Evolutionary conservation across 164 flowering plant genomes (phyloP).

Genomic region (Pachysandra terminalis): DNA sequence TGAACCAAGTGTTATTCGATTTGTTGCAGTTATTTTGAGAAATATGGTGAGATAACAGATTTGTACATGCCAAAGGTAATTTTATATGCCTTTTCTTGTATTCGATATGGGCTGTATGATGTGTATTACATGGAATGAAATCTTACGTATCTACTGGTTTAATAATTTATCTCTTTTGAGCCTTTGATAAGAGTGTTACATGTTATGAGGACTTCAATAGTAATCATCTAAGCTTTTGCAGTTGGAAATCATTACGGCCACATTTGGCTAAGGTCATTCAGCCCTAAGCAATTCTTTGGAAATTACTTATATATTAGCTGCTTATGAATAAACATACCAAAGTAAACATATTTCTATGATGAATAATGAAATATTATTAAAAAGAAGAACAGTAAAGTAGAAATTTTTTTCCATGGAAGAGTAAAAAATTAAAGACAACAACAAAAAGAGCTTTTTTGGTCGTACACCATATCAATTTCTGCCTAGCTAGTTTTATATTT

Average conservation of each 20-base stretch:
- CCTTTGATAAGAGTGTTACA: background rate
- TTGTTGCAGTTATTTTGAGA: slow-evolving; percentile 83
- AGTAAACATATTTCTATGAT: no score
- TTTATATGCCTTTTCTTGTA: background rate
- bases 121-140: background rate
- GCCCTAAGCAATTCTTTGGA: no score
- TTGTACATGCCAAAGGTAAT: slow-evolving; percentile 97
- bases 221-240: background rate
- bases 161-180: background rate
- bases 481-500: no score
- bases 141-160: background rate
- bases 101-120: background rate
- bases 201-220: background rate
- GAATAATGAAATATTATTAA: no score
- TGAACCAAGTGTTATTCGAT: background rate
- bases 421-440: no score
- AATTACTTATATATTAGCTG: no score
- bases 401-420: no score
- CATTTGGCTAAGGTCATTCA: no score
- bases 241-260: background rate
- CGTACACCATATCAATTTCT: no score
- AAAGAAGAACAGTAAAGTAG: no score
- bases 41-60: slow-evolving; percentile 91
- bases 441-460: no score
- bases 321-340: no score